Base-by-base conservation (phyloP, 2,329 filamentous ascomycete species). In the Phyllosticta citribraziliensis region DNA sequence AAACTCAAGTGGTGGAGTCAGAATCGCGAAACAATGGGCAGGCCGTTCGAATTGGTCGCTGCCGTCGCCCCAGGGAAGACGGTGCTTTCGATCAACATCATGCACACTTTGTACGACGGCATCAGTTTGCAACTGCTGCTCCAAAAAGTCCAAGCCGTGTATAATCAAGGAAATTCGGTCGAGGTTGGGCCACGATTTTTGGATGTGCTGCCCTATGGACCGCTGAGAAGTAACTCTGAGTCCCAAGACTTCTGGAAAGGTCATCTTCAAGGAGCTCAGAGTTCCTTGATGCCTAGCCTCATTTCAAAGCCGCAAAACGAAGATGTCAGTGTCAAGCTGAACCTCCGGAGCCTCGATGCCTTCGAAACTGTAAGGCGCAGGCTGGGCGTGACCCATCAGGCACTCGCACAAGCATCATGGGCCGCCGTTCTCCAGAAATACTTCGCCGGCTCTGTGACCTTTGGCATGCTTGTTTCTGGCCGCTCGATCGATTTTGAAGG, bases 81-180 rank as follows among this genome's bases (percentile, higher is more conserved):
- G 6, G 64, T 79, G 0, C 73, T 96, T 33, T 73, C 79, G 2
- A 67, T 96, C 2, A 82, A 88, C 54, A 85, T 95, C 0, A 96
- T 96, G 73, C 92, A 97, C 70, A 91, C 83, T 0, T 72, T 96
- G 0, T 97, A 97, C 67, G 92, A 97, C 72, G 92, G 91, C 1
- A 87, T 83, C 65, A 93, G 91, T 63, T 81, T 96, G 50, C 79
- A 82, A 1, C 71, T 90, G 24, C 79, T 96, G 50, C 78, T 96
- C 20, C 70, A 81, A 2, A 74, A 79, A 20, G 77, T 95, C 2
- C 73, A 76, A 27, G 67, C 75, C 2, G 74, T 79, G 4, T 90
- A 89, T 66, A 65, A 68, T 17, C 68, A 68, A 0, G 51, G 64
- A 2, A 19, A 64, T 24, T 67, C 54, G 8, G 67, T 62, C 47